Evolutionary conservation across 1,284 basidiomycete species (phyloP).

Genomic region (Ganoderma multipileum): DNA sequence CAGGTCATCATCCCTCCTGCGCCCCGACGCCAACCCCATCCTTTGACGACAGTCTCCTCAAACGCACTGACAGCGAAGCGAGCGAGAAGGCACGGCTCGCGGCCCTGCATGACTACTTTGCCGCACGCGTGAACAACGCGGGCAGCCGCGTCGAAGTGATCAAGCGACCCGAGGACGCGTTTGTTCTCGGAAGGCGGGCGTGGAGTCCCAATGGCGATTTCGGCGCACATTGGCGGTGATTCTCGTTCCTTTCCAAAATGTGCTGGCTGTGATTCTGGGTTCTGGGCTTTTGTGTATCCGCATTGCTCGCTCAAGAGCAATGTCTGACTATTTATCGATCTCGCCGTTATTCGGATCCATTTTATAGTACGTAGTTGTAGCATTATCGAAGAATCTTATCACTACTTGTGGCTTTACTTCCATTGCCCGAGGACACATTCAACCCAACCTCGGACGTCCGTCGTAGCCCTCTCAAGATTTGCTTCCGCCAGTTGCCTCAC

Average conservation of each 20-base stretch:
- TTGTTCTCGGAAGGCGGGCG: constrained; percentile 18
- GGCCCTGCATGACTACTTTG: constrained; percentile 32
- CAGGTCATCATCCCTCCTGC: not conserved
- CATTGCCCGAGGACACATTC: not conserved
- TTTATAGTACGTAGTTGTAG: not conserved
- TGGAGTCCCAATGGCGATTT: constrained; percentile 12
- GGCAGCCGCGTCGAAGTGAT: constrained; percentile 33
- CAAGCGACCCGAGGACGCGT: constrained; percentile 33
- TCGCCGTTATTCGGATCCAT: not conserved
- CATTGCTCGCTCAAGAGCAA: not conserved
- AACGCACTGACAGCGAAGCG: constrained; percentile 28
- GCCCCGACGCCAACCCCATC: constrained; percentile 21
- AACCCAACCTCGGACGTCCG: not conserved
- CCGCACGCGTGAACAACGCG: constrained; percentile 26
- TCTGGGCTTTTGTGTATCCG: not conserved
- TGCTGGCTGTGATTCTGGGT: not conserved
- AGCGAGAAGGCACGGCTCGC: constrained; percentile 33
- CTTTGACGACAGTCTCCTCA: constrained; percentile 27
- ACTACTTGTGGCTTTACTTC: not conserved
- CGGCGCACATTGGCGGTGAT: not conserved
- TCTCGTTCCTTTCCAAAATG: not conserved
- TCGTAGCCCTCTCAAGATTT: not conserved
- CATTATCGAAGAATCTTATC: not conserved
- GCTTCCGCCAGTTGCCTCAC: not conserved
- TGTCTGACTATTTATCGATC: not conserved